Evolutionary conservation across 1,139 yeast species (phyloP).

Genomic region (Debaryomyces subglobosus): DNA sequence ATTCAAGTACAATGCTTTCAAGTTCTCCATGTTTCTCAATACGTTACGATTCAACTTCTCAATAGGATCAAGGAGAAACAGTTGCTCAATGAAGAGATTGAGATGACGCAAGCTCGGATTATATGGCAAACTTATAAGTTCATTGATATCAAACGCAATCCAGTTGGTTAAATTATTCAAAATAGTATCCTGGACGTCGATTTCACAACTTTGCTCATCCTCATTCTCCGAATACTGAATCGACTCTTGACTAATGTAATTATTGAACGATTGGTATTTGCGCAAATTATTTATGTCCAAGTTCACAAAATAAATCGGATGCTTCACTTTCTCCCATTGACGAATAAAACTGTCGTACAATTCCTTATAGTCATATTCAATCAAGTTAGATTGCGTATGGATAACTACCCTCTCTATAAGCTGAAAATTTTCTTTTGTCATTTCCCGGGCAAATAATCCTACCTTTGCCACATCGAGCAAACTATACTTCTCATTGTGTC

Average conservation of each 20-base stretch:
- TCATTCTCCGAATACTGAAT: conserved; percentile 23
- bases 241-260: conserved; percentile 17
- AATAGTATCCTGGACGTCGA: conserved; percentile 13
- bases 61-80: conserved; percentile 3
- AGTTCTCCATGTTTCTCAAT: conserved; percentile 14
- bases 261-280: conserved; percentile 21
- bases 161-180: conserved; percentile 26
- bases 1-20: conserved; percentile 21
- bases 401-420: conserved; percentile 20
- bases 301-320: conserved; percentile 21
- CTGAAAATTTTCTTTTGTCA: conserved; percentile 18
- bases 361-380: conserved; percentile 20
- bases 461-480: conserved; percentile 16
- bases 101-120: conserved; percentile 23
- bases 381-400: conserved; percentile 23
- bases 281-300: conserved; percentile 27
- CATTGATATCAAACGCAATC: conserved; percentile 25
- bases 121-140: conserved; percentile 23
- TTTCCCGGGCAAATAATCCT: conserved; percentile 15
- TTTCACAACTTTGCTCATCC: conserved; percentile 13
- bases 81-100: conserved; percentile 20
- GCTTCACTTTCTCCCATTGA: conserved; percentile 21
- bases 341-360: conserved; percentile 20
- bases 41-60: conserved; percentile 7
- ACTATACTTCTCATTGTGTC: conserved; percentile 10